A percentile compares a stretch with the other conserved stretches of the same genome.
phyloP scores from a whole-genome alignment of 768 basidiomycete genomes.

The Scleroderma bovista region DNA sequence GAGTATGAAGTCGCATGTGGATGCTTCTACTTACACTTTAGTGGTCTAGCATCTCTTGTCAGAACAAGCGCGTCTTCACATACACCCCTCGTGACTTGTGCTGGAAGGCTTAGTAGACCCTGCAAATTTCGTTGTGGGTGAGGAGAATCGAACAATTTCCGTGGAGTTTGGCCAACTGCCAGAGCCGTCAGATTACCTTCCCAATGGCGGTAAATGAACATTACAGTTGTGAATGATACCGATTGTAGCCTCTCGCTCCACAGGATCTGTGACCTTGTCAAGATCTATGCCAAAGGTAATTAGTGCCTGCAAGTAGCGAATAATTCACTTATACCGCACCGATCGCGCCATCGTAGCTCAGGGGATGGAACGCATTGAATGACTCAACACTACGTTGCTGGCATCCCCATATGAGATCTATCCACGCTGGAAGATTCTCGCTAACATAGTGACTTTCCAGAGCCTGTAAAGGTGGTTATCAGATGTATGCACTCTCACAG shows the following conservation, averaged over 20 bases:
- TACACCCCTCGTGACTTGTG: conserved; percentile 67
- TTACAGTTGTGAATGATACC: conserved; percentile 94
- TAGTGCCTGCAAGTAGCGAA: neutral
- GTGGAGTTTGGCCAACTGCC: conserved; percentile 86
- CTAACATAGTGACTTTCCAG: conserved; percentile 86
- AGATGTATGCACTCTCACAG: neutral
- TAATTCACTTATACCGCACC: conserved; percentile 34
- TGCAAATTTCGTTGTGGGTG: conserved; percentile 75
- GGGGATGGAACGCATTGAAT: conserved; percentile 85
- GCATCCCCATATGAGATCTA: conserved; percentile 89
- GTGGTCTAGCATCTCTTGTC: conserved; percentile 47
- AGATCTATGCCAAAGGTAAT: conserved; percentile 48
- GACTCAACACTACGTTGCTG: conserved; percentile 76
- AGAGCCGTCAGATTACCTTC: neutral
- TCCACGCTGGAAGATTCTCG: conserved; percentile 81
- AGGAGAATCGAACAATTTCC: conserved; percentile 70
- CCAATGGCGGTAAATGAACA: neutral
- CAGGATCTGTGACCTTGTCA: conserved; percentile 77
- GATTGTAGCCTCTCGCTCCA: conserved; percentile 87
- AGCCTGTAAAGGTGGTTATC: conserved; percentile 42
- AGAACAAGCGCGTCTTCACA: conserved; percentile 79
- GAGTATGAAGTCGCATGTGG: neutral
- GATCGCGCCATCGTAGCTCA: conserved; percentile 90
- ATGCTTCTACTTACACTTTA: conserved; percentile 42
- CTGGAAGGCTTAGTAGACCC: conserved; percentile 67